A percentile compares a stretch with the other conserved stretches of the same genome.
Conservation (phyloP, 2,329 filamentous ascomycete genomes). For the Fusarium keratoplasticum region DNA sequence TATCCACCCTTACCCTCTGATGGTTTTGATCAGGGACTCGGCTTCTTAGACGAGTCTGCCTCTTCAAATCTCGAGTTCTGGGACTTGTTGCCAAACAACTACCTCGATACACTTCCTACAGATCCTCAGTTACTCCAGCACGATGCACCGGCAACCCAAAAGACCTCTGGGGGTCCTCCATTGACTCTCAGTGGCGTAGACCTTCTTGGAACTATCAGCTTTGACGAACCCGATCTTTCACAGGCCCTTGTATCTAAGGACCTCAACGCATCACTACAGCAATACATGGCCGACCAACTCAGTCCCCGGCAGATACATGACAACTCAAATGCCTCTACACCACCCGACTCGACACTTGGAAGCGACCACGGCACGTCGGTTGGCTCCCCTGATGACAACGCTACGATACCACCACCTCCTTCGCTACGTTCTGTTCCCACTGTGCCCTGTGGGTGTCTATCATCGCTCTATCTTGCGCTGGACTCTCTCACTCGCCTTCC, state of each 20-base stretch:
- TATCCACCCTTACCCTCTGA: slow-evolving; percentile 8
- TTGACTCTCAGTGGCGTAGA: slow-evolving; percentile 43
- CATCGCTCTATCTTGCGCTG: slow-evolving; percentile 62
- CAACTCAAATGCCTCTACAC: slow-evolving; percentile 35
- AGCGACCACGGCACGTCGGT: slow-evolving; percentile 39
- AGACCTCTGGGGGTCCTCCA: slow-evolving; percentile 11
- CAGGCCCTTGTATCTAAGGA: slow-evolving; percentile 46
- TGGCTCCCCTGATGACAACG: slow-evolving; percentile 28
- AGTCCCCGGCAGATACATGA: slow-evolving; percentile 19
- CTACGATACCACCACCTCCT: slow-evolving; percentile 10
- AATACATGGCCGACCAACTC: slow-evolving; percentile 40
- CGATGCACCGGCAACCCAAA: slow-evolving; percentile 11
- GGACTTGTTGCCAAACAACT: slow-evolving; percentile 50
- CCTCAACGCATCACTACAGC: slow-evolving; percentile 43
- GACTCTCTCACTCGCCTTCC: slow-evolving; percentile 62
- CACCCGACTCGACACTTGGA: slow-evolving; percentile 24
- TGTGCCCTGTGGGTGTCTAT: slow-evolving; percentile 60
- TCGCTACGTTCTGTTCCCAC: slow-evolving; percentile 43
- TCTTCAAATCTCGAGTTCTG: slow-evolving; percentile 50
- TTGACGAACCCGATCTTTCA: slow-evolving; percentile 46
- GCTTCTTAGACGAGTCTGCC: slow-evolving; percentile 49
- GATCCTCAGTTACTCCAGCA: slow-evolving; percentile 32
- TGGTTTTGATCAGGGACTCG: slow-evolving; percentile 48
- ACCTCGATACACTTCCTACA: slow-evolving; percentile 28
- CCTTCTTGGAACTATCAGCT: slow-evolving; percentile 48